phyloP scores from a whole-genome alignment of 2,329 filamentous ascomycete species.

The Capronia americana region DNA sequence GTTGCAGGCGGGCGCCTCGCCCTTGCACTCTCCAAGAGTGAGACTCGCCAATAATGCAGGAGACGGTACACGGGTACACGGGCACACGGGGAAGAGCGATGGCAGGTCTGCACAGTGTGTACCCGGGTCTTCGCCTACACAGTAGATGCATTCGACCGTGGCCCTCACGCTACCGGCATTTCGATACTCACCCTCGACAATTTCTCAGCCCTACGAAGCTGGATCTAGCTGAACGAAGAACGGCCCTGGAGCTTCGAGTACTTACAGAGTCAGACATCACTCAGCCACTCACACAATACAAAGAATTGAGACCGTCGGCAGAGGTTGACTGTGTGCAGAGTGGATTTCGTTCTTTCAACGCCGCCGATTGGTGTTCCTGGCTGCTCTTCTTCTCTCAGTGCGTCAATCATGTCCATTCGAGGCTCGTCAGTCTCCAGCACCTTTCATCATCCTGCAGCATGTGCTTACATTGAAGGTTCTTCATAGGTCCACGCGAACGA shows the following conservation, averaged over 20 bases:
- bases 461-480: conserved; percentile 5
- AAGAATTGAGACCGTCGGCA: not conserved
- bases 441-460: not conserved
- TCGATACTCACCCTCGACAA: not conserved
- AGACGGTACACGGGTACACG: not conserved
- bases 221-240: not conserved
- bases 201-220: not conserved
- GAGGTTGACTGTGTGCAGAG: not conserved
- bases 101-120: conserved; percentile 4
- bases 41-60: not conserved
- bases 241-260: not conserved
- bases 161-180: not conserved
- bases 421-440: not conserved
- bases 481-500: not conserved
- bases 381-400: not conserved
- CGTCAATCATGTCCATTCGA: not conserved
- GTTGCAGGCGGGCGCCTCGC: not conserved
- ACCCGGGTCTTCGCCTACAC: not conserved
- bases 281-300: not conserved
- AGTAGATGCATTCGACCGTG: conserved; percentile 8
- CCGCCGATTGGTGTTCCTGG: conserved; percentile 13
- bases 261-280: not conserved
- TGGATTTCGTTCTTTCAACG: not conserved
- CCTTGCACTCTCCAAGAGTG: not conserved
- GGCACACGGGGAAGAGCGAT: not conserved